Base-by-base conservation (phyloP, 495 filamentous ascomycete species). In the Daldinia grandis region DNA sequence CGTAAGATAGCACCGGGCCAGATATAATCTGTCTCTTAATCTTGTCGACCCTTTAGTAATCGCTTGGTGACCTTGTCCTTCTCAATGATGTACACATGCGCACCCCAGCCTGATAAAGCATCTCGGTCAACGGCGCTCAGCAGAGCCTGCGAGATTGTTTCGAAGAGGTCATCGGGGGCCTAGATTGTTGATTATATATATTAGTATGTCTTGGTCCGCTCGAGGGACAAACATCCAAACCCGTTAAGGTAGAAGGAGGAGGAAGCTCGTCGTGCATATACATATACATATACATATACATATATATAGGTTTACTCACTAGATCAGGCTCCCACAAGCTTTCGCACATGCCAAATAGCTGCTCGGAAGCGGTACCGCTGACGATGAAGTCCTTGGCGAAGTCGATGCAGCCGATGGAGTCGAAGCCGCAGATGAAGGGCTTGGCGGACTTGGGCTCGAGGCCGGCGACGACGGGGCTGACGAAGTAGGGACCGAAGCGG, bases 361-460 rank as follows among this genome's bases (percentile, higher is more conserved):
- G 95, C 76, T 98, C 94, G 73, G 92, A 93, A 27, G 95, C 95
- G 17, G 95, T 99, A 66, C 95, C 95, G 75, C 89, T 92, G 64
- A 98, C 96, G 80, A 99, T 98, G 81, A 99, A 99, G 81, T 99
- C 95, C 85, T 97, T 97, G 60, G 95, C 95, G 77, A 97, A 97
- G 80, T 99, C 95, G 79, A 98, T 98, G 84, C 95, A 99, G 76
- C 95, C 95, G 80, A 99, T 98, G 81, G 92, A 95, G 85, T 99
- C 95, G 81, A 99, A 99, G 27, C 96, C 95, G 81, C 96, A 98
- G 78, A 99, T 97, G 80, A 99, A 99, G 21, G 95, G 95, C 83
- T 93, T 88, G 74, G 92, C 92, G 50, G 90, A 93, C 79, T 93
- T 97, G 76, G 90, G 90, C 72, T 98, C 94, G 76, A 99, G 88